These are phyloP conservation scores for Fraxinus baroniana DNA, from an alignment of 305 asterid species.

Conservation along the genomic window DNA sequence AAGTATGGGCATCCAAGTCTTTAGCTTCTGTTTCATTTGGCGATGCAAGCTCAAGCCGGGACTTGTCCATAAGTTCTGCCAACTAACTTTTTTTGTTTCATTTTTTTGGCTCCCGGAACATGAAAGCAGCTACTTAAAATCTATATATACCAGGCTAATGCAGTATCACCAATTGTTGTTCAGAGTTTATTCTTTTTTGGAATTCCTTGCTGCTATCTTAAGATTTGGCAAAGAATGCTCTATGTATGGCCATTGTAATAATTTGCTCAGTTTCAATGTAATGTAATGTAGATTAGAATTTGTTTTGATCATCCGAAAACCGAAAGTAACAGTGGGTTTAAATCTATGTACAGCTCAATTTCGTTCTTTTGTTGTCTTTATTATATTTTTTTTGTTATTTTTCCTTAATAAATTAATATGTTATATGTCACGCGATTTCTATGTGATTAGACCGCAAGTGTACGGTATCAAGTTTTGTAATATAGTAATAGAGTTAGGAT, in stretches of 20 bases:
- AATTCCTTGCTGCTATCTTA: slow-evolving; percentile 17
- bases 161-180: slow-evolving; percentile 15
- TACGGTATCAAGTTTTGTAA: too few relatives aligned
- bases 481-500: too few relatives aligned
- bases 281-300: slow-evolving; percentile 29
- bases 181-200: slow-evolving; percentile 13
- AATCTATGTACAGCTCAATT: slow-evolving; percentile 14
- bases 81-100: slow-evolving; percentile 9
- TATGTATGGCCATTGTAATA: neutral
- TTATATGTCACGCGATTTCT: too few relatives aligned
- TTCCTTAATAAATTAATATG: neutral
- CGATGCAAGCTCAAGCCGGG: slow-evolving; percentile 69
- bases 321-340: neutral
- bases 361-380: neutral
- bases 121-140: slow-evolving; percentile 19
- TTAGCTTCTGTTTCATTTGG: slow-evolving; percentile 85
- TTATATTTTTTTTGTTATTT: neutral
- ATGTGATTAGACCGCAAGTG: too few relatives aligned
- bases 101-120: slow-evolving; percentile 6
- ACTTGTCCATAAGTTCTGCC: slow-evolving; percentile 40
- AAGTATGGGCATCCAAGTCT: slow-evolving; percentile 97
- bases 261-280: slow-evolving; percentile 15
- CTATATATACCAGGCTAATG: slow-evolving; percentile 7
- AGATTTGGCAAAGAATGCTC: slow-evolving; percentile 2
- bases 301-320: slow-evolving; percentile 16